phyloP scores from a whole-genome alignment of 768 basidiomycete species.

The Tulasnella sp. region DNA sequence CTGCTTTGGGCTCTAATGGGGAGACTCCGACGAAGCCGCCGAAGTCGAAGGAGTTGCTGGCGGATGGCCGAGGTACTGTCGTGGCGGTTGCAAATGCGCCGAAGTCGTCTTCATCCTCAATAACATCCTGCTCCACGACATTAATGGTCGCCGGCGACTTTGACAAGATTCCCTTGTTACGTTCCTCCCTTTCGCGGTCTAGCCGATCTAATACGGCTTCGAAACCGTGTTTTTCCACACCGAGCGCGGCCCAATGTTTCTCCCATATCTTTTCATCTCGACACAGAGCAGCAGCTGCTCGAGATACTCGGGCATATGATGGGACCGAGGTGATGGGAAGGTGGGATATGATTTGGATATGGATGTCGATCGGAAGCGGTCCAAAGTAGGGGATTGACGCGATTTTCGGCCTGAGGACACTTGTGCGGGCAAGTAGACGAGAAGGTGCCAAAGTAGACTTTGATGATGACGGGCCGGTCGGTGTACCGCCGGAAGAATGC shows the following conservation, averaged over 20 bases:
- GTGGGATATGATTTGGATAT: conserved; percentile 58
- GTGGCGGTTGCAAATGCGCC: conserved; percentile 62
- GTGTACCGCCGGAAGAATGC: conserved; percentile 10
- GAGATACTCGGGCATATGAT: conserved; percentile 54
- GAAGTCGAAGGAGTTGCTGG: conserved; percentile 14
- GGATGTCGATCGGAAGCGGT: conserved; percentile 64
- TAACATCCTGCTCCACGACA: conserved; percentile 28
- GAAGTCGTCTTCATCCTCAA: conserved; percentile 61
- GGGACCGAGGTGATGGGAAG: conserved; percentile 75
- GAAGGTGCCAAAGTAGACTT: background rate
- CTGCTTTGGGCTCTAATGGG: background rate
- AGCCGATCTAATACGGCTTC: conserved; percentile 45
- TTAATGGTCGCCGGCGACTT: conserved; percentile 48
- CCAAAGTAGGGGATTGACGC: conserved; percentile 42
- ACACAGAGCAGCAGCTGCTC: conserved; percentile 49
- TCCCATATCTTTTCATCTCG: conserved; percentile 75
- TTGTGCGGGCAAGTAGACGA: conserved; percentile 4
- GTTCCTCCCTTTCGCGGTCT: conserved; percentile 19
- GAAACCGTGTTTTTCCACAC: conserved; percentile 36
- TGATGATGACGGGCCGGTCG: background rate
- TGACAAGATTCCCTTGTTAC: conserved; percentile 21
- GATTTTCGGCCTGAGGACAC: background rate
- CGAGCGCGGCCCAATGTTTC: conserved; percentile 52
- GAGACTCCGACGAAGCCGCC: conserved; percentile 29
- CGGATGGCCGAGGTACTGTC: background rate